These are phyloP conservation scores for Daucus carota DNA, from an alignment of 129 eudicot species.

Conservation along the genomic window DH1_v3.0 NC_030385.2:30193001-30193500, in stretches of 20 bases:
- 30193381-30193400: too few relatives aligned
- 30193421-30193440: too few relatives aligned
- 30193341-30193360: neutral
- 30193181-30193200: slow-evolving; percentile 76
- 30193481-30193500: too few relatives aligned
- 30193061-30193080: slow-evolving; percentile 79
- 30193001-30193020: slow-evolving; percentile 72
- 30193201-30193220: slow-evolving; percentile 60
- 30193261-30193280: slow-evolving; percentile 1
- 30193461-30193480: neutral
- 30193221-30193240: slow-evolving; percentile 18
- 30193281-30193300: neutral
- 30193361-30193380: neutral
- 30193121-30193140: slow-evolving; percentile 67
- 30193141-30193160: slow-evolving; percentile 98
- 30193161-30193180: slow-evolving; percentile 82
- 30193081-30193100: slow-evolving; percentile 82
- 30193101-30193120: slow-evolving; percentile 78
- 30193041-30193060: slow-evolving; percentile 97
- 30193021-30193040: slow-evolving; percentile 99
- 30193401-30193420: too few relatives aligned
- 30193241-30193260: neutral
- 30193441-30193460: neutral
- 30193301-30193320: neutral
- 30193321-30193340: neutral